Evolutionary conservation across 164 flowering plant genomes (phyloP), one percentile per base, ranked within the genome.

Genomic region (Dillenia suffruticosa): DNA sequence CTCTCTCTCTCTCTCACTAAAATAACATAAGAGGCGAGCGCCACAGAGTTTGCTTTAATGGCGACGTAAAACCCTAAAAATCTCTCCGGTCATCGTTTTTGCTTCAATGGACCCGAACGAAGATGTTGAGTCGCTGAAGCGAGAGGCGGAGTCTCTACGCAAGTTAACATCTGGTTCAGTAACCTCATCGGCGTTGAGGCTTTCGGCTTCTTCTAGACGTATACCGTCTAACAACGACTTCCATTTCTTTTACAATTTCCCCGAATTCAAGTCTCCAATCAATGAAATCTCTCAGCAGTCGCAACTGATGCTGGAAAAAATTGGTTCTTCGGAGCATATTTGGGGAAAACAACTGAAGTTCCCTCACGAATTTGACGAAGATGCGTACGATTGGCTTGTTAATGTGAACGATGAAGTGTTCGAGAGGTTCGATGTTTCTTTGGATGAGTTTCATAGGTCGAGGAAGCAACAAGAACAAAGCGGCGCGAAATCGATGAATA

Each of bases 171-270:
- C 75, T 3, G 81, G 83, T 26, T 58, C 85, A 1, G 58, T 92
- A 8, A 47, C 81, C 11, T 73, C 88, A 14, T 82, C 96, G 1
- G 43, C 92, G 9, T 64, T 94, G 12, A 77, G 72, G 57, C 86
- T 95, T 24, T 75, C 94, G 0, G 73, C 67, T 47, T 81, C 92
- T 2, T 80, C 87, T 0, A 72, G 84, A 44, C 72, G 70, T 51
- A 67, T 95, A 19, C 96, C 97, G 0, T 63, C 77, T 9, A 73
- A 77, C 2, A 76, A 80, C 32, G 97, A 95, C 59, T 95, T 86
- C 56, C 92, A 95, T 71, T 94, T 85, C 79, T 92, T 54, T 72
- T 48, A 79, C 80, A 89, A 89, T 61, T 95, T 95, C 78, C 65
- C 68, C 52, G 90, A 85, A 55, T 92, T 95, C 78, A 84, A 80